Evolutionary conservation across 768 basidiomycete species (phyloP).

Genomic region (Hygrocybe coccinea): DNA sequence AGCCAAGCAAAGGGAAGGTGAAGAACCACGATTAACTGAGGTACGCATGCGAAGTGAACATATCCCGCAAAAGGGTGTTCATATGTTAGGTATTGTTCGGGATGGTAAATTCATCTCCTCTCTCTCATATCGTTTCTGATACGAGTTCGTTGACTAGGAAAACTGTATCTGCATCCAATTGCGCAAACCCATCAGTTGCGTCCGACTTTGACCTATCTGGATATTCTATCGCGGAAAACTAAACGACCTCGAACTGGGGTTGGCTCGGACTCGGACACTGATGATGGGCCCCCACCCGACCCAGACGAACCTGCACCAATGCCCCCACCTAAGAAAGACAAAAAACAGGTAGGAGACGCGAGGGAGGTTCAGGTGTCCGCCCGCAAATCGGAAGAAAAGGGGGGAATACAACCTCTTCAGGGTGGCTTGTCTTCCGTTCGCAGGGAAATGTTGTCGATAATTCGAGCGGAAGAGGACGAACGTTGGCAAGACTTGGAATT

Average conservation of each 20-base stretch:
- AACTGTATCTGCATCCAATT: conserved; percentile 74
- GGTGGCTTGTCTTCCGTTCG: conserved; percentile 67
- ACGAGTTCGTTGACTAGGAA: conserved; percentile 38
- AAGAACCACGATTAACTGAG: conserved; percentile 63
- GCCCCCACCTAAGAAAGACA: conserved; percentile 51
- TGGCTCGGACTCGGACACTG: conserved; percentile 66
- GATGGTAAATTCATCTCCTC: conserved; percentile 53
- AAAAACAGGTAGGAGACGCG: conserved; percentile 51
- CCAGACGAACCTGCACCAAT: conserved; percentile 63
- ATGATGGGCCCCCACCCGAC: conserved; percentile 75
- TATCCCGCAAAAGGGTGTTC: conserved; percentile 56
- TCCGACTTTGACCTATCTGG: conserved; percentile 77
- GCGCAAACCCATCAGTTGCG: conserved; percentile 76
- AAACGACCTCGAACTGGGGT: conserved; percentile 42
- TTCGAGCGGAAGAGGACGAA: conserved; percentile 75
- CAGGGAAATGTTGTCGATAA: conserved; percentile 71
- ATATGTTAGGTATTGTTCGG: conserved; percentile 74
- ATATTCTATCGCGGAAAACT: conserved; percentile 60
- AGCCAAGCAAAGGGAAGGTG: conserved; percentile 41
- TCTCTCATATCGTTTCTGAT: not conserved
- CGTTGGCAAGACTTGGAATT: conserved; percentile 67
- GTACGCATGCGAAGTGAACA: conserved; percentile 70
- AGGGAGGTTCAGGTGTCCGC: conserved; percentile 77
- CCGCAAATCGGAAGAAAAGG: conserved; percentile 63
- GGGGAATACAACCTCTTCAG: conserved; percentile 39